These are phyloP conservation scores for Oleoguttula mirabilis DNA, from an alignment of 495 filamentous ascomycete species.

Conservation along the genomic window DNA sequence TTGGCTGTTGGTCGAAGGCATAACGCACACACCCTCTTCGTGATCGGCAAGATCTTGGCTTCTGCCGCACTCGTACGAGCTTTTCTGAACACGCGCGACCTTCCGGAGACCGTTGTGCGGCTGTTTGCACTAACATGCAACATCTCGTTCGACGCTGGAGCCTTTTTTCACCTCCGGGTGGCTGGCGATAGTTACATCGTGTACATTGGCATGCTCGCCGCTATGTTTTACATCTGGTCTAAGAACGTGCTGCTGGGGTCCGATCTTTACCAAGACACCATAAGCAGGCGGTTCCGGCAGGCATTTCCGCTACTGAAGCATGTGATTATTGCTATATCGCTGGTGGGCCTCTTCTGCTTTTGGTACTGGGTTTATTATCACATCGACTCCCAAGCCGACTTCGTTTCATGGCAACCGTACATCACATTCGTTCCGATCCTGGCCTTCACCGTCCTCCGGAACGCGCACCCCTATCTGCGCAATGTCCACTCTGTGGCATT, in stretches of 20 bases:
- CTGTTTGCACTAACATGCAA: not conserved
- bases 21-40: conserved; percentile 29
- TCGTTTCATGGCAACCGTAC: conserved; percentile 42
- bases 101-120: not conserved
- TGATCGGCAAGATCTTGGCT: not conserved
- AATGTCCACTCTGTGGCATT: conserved; percentile 36
- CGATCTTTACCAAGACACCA: not conserved
- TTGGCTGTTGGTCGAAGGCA: conserved; percentile 30
- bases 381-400: conserved; percentile 17
- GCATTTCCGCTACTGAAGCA: not conserved
- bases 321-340: not conserved
- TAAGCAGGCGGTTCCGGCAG: not conserved
- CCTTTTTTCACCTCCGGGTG: not conserved
- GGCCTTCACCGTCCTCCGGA: conserved; percentile 40
- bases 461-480: conserved; percentile 32
- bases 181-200: conserved; percentile 39
- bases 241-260: not conserved
- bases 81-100: not conserved
- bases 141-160: not conserved
- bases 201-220: conserved; percentile 41
- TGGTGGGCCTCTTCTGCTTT: not conserved
- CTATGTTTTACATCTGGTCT: conserved; percentile 26
- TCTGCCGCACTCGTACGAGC: not conserved
- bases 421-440: conserved; percentile 44
- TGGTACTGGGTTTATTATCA: not conserved